phyloP scores from a whole-genome alignment of 176 grass and related monocot genomes.

The Oryza nivara region DNA sequence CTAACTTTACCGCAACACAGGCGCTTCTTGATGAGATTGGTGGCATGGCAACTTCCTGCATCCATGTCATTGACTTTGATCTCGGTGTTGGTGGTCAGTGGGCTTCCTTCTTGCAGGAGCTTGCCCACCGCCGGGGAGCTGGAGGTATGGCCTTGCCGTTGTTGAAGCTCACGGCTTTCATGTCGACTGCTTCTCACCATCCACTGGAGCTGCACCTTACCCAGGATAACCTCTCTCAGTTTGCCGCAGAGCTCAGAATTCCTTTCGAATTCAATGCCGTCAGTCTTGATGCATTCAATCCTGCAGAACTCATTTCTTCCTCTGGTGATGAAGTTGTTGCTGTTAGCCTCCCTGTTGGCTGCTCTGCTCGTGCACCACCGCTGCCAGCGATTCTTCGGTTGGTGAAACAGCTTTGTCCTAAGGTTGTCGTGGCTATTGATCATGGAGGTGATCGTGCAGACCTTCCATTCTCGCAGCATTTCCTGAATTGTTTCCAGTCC shows the following conservation, averaged over 20 bases:
- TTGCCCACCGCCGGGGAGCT: slow-evolving; percentile 52
- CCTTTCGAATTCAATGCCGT: slow-evolving; percentile 72
- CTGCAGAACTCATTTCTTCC: slow-evolving; percentile 44
- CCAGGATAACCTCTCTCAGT: slow-evolving; percentile 70
- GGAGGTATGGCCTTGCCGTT: slow-evolving; percentile 37
- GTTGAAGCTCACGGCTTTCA: slow-evolving; percentile 71
- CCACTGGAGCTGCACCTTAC: slow-evolving; percentile 76
- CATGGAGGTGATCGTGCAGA: slow-evolving; percentile 74
- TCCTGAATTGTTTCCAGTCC: slow-evolving; percentile 76
- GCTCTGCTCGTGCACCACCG: slow-evolving; percentile 50
- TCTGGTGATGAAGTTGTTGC: slow-evolving; percentile 59
- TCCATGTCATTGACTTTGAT: slow-evolving; percentile 91
- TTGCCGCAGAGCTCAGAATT: slow-evolving; percentile 68
- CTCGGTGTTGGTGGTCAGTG: slow-evolving; percentile 79
- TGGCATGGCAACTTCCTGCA: slow-evolving; percentile 46
- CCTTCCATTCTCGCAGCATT: slow-evolving; percentile 72
- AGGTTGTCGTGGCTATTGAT: slow-evolving; percentile 77
- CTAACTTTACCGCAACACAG: slow-evolving; percentile 83
- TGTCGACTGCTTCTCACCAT: slow-evolving; percentile 63
- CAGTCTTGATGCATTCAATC: slow-evolving; percentile 62
- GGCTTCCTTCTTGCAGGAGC: slow-evolving; percentile 92
- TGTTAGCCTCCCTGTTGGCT: slow-evolving; percentile 74
- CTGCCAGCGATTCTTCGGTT: slow-evolving; percentile 61
- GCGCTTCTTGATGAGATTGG: slow-evolving; percentile 75
- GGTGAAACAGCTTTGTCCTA: slow-evolving; percentile 79